phyloP scores from a whole-genome alignment of 192 early-diverging fungal species.

The Thamnidium elegans region DNA sequence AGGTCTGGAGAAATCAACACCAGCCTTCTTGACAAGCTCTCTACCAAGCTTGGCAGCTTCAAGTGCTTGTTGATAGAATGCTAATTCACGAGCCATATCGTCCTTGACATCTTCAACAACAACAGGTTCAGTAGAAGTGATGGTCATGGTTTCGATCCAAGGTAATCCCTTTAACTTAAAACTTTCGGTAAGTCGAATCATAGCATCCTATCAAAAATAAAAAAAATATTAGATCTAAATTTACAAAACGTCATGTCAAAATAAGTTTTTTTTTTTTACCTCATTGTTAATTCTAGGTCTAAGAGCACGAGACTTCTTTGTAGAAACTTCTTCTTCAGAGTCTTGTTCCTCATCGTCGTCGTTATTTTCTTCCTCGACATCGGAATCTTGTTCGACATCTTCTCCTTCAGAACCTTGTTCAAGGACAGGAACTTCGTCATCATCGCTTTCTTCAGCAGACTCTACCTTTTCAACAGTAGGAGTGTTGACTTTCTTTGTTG shows the following conservation, averaged over 20 bases:
- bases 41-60: constrained; percentile 70
- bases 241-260: background rate
- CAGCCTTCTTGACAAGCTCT: constrained; percentile 55
- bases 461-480: constrained; percentile 1
- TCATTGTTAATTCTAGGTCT: constrained; percentile 16
- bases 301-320: constrained; percentile 8
- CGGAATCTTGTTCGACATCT: background rate
- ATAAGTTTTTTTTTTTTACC: background rate
- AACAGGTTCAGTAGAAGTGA: constrained; percentile 55
- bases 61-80: constrained; percentile 91
- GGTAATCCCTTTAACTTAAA: constrained; percentile 60
- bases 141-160: constrained; percentile 70
- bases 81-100: constrained; percentile 90
- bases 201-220: constrained; percentile 43
- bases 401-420: background rate
- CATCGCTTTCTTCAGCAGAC: background rate
- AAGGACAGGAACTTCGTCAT: background rate
- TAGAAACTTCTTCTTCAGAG: constrained; percentile 31
- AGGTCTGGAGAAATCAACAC: constrained; percentile 81
- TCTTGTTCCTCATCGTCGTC: constrained; percentile 36
- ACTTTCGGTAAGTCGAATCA: constrained; percentile 56
- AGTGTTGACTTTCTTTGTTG: background rate
- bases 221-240: constrained; percentile 5
- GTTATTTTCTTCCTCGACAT: constrained; percentile 19
- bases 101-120: constrained; percentile 67